These are phyloP conservation scores for Kodamaea kakaduensis DNA, from an alignment of 805 yeast genomes.

Conservation along the genomic window DNA sequence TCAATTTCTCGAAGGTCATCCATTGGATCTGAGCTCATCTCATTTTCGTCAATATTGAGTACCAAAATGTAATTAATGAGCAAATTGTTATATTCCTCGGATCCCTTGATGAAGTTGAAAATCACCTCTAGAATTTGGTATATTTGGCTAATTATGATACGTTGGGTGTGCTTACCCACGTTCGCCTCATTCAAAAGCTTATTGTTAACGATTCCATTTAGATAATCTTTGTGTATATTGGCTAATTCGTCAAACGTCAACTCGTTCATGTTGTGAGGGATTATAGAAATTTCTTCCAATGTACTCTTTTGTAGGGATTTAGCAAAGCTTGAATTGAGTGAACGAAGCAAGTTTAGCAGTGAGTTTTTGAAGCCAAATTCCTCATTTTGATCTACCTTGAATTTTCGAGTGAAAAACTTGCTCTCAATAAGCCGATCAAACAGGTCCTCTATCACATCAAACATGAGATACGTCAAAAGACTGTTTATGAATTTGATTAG, in stretches of 20 bases:
- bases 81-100: conserved; percentile 31
- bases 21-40: conserved; percentile 8
- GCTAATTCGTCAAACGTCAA: conserved; percentile 50
- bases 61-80: conserved; percentile 27
- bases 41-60: conserved; percentile 22
- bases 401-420: conserved; percentile 19
- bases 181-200: conserved; percentile 30
- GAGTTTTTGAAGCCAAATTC: conserved; percentile 8
- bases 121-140: conserved; percentile 29
- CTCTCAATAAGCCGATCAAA: conserved; percentile 23
- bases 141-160: conserved; percentile 29
- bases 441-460: conserved; percentile 44
- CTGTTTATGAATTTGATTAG: conserved; percentile 40
- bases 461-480: conserved; percentile 39
- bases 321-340: conserved; percentile 12
- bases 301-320: conserved; percentile 7
- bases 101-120: conserved; percentile 30
- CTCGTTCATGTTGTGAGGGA: conserved; percentile 20
- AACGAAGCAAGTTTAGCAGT: conserved; percentile 12
- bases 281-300: conserved; percentile 1
- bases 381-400: conserved; percentile 9
- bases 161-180: conserved; percentile 28
- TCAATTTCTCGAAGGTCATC: conserved; percentile 25
- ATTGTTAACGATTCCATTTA: conserved; percentile 21
- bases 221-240: conserved; percentile 27